Percentiles rank a stretch among this genome's conserved stretches.
Evolutionary conservation across 1,284 basidiomycete genomes (phyloP).

Genomic region (Ceratobasidium sp.): DNA sequence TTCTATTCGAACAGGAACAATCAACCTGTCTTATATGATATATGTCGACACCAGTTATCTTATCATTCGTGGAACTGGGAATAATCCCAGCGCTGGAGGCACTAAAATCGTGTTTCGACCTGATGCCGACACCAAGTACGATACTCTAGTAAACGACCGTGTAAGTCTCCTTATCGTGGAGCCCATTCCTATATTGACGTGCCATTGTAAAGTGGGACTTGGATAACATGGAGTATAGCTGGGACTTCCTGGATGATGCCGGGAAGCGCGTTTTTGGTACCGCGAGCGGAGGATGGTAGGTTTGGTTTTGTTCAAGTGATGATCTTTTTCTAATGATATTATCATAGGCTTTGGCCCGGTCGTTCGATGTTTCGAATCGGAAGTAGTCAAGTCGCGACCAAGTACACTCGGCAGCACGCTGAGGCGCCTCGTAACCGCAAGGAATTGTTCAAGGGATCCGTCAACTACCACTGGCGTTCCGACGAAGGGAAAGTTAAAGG

Average conservation of each 20-base stretch:
- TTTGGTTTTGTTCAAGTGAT: neutral
- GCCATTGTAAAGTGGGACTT: constrained; percentile 22
- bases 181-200: neutral
- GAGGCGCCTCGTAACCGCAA: constrained; percentile 44
- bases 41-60: constrained; percentile 45
- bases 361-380: constrained; percentile 45
- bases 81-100: constrained; percentile 39
- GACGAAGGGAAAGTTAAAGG: constrained; percentile 39
- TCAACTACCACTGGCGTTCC: constrained; percentile 46
- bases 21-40: constrained; percentile 43
- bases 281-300: constrained; percentile 45
- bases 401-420: constrained; percentile 28
- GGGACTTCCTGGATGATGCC: constrained; percentile 35
- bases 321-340: neutral
- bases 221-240: constrained; percentile 32
- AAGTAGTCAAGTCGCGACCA: constrained; percentile 39
- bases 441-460: constrained; percentile 44
- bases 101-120: constrained; percentile 45
- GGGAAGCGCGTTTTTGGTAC: constrained; percentile 26
- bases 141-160: constrained; percentile 30
- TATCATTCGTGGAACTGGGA: constrained; percentile 46
- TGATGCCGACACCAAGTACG: constrained; percentile 43
- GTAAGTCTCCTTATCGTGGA: neutral
- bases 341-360: constrained; percentile 45
- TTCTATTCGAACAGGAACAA: constrained; percentile 13